These are phyloP conservation scores for Schizochytrium sp. DNA, from an alignment of 108 stramenopile species.

Conservation along the genomic window DNA sequence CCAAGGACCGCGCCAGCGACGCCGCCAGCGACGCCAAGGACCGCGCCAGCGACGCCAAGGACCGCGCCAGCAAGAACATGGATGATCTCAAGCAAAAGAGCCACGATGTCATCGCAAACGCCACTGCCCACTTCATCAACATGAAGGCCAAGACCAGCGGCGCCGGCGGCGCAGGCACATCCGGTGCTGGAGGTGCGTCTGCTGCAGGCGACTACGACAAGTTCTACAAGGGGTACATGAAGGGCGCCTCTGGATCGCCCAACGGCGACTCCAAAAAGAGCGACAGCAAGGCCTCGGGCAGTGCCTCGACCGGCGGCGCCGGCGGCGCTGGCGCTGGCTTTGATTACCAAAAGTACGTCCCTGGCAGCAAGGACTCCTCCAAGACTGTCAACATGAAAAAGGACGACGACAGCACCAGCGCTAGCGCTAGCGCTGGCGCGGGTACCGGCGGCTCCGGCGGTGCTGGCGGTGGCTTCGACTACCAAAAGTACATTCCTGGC, in stretches of 20 bases:
- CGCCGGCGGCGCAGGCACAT: background rate
- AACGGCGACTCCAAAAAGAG: background rate
- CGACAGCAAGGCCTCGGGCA: background rate
- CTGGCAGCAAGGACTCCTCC: background rate
- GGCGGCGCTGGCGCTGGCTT: background rate
- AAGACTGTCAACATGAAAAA: background rate
- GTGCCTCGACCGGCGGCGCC: background rate
- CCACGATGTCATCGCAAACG: background rate
- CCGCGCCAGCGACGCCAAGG: background rate
- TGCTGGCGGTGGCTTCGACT: background rate
- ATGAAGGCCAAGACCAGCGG: background rate
- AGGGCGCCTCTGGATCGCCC: background rate
- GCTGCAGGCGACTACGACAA: background rate
- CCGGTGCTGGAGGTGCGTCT: background rate
- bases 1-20: background rate
- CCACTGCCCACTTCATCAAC: background rate
- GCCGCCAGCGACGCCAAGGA: background rate
- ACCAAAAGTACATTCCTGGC: background rate
- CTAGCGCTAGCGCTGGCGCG: background rate
- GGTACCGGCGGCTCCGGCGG: background rate
- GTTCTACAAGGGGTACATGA: constrained; percentile 3
- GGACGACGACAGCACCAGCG: background rate
- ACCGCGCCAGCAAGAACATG: background rate
- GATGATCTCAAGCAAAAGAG: constrained; percentile 5
- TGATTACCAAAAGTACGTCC: background rate